A percentile compares a stretch with the other conserved stretches of the same genome.
phyloP scores from a whole-genome alignment of 495 filamentous ascomycete genomes.

The Aspergillus sclerotioniger region DNA sequence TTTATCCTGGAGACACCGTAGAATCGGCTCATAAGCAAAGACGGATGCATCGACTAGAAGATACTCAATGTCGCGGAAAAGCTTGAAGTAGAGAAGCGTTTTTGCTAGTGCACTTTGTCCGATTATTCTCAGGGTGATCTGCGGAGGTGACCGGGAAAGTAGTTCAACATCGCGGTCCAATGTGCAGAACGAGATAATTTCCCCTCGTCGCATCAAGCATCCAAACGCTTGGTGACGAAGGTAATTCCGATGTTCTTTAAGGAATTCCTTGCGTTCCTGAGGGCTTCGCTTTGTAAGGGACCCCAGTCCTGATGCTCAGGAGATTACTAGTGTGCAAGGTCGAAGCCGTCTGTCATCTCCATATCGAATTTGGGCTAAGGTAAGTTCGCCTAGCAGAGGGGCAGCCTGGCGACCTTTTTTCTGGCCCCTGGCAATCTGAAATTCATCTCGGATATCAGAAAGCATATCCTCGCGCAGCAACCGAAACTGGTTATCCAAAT shows the following conservation, averaged over 20 bases:
- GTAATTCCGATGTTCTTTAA: conserved; percentile 48
- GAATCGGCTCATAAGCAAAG: conserved; percentile 72
- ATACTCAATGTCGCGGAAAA: conserved; percentile 34
- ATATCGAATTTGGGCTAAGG: conserved; percentile 28
- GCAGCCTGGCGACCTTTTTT: conserved; percentile 41
- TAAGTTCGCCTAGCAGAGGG: conserved; percentile 27
- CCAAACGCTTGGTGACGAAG: conserved; percentile 61
- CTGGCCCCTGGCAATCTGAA: conserved; percentile 42
- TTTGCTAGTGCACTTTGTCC: conserved; percentile 44
- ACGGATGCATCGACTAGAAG: conserved; percentile 63
- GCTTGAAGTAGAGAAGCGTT: conserved; percentile 37
- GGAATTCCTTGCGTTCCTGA: conserved; percentile 39
- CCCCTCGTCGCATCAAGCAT: conserved; percentile 50
- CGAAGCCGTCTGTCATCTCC: conserved; percentile 24
- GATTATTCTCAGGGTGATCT: conserved; percentile 52
- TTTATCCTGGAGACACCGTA: conserved; percentile 58
- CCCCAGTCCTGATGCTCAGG: conserved; percentile 44
- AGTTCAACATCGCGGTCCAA: conserved; percentile 58
- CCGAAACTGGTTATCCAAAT: conserved; percentile 78
- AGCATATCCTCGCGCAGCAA: conserved; percentile 75
- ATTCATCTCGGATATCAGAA: conserved; percentile 59
- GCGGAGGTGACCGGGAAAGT: conserved; percentile 42
- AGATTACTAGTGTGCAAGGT: conserved; percentile 46
- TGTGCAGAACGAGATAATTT: conserved; percentile 61
- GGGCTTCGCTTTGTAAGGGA: conserved; percentile 28